phyloP scores from a whole-genome alignment of 768 basidiomycete species.

The Podaxis sp. region DNA sequence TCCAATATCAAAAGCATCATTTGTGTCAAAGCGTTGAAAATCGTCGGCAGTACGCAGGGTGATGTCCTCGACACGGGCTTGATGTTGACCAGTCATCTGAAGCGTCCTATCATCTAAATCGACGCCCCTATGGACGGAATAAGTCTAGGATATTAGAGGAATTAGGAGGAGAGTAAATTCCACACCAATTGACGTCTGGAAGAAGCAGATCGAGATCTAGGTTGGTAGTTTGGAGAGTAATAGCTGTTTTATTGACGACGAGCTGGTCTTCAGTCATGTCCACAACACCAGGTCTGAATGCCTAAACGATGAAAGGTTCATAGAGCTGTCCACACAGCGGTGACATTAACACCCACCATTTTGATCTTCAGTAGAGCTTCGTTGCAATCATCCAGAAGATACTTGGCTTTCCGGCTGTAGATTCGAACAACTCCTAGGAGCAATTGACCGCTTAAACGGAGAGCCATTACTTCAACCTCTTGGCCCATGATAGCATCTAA shows the following conservation, averaged over 20 bases:
- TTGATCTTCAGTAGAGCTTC: constrained; percentile 95
- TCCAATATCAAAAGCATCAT: constrained; percentile 78
- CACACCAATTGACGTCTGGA: constrained; percentile 78
- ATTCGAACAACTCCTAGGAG: constrained; percentile 96
- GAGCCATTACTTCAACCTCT: constrained; percentile 90
- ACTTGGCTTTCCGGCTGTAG: constrained; percentile 97
- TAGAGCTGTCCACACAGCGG: not conserved
- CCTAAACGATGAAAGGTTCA: constrained; percentile 42
- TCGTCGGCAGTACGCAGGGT: constrained; percentile 81
- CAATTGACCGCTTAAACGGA: constrained; percentile 94
- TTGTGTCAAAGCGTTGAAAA: constrained; percentile 62
- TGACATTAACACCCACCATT: constrained; percentile 57
- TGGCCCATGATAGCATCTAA: constrained; percentile 91
- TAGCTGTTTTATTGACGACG: constrained; percentile 81
- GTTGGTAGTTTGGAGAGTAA: constrained; percentile 78
- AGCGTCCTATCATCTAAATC: constrained; percentile 73
- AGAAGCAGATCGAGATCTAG: constrained; percentile 80
- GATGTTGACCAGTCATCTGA: constrained; percentile 71
- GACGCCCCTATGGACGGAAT: constrained; percentile 57
- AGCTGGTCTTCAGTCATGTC: constrained; percentile 97
- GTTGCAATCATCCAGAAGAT: constrained; percentile 96
- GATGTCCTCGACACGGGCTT: constrained; percentile 85
- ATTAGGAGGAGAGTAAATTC: not conserved
- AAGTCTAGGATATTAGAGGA: constrained; percentile 7
- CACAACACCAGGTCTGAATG: constrained; percentile 92